Percentiles rank a stretch among this genome's conserved stretches.
Evolutionary conservation across 164 flowering plant species (phyloP).

Genomic region (Nymphaea thermarum): DNA sequence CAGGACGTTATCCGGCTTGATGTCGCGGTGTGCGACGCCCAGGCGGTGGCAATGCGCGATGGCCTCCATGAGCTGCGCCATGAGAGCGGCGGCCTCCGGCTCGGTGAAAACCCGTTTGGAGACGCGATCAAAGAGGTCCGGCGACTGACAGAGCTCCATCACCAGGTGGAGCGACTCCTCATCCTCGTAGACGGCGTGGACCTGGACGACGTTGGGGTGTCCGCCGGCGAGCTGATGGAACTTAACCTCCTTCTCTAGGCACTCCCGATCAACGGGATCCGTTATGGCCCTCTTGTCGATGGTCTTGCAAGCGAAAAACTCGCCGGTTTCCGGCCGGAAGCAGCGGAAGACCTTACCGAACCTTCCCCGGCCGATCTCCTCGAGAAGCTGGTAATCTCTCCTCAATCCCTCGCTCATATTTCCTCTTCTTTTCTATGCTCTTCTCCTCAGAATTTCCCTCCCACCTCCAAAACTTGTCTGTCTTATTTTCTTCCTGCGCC

Average conservation of each 20-base stretch:
- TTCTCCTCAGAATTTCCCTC: too few species aligned
- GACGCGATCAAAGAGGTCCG: conserved; percentile 33
- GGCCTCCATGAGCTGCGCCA: conserved; percentile 37
- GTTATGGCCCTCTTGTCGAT: conserved; percentile 40
- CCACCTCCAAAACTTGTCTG: too few species aligned
- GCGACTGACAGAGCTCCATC: conserved; percentile 32
- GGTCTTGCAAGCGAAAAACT: conserved; percentile 52
- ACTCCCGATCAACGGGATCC: conserved; percentile 43
- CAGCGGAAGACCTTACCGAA: conserved; percentile 64
- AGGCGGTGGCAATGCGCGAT: conserved; percentile 55
- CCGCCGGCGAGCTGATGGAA: conserved; percentile 28
- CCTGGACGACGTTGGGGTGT: conserved; percentile 31
- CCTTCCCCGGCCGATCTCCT: conserved; percentile 80
- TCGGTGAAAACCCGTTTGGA: conserved; percentile 26
- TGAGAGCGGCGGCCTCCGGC: conserved; percentile 26
- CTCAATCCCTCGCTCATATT: conserved; percentile 39
- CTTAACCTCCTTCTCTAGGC: conserved; percentile 55
- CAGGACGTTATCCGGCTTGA: conserved; percentile 75
- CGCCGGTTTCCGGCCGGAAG: conserved; percentile 21
- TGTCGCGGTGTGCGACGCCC: conserved; percentile 65
- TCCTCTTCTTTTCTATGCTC: not conserved
- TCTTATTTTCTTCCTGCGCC: too few species aligned
- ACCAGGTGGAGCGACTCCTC: conserved; percentile 34
- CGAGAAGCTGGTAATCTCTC: conserved; percentile 38
- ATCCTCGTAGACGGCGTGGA: conserved; percentile 40